These are phyloP conservation scores for Rutidosis leptorrhynchoides DNA, from an alignment of 129 eudicot species.

Conservation along the genomic window DNA sequence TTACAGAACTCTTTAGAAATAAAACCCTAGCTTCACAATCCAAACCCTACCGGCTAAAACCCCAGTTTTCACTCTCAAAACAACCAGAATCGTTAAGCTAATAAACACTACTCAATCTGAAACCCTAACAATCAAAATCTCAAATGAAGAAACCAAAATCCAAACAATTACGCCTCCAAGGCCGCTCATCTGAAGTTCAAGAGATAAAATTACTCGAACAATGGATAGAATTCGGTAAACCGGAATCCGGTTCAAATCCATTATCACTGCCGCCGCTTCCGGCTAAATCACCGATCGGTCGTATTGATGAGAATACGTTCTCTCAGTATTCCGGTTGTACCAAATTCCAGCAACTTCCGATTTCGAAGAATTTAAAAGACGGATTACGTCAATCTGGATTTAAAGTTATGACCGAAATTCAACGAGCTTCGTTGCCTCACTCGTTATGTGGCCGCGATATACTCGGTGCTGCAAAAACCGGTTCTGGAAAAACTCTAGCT, in stretches of 20 bases:
- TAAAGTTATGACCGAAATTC: slow-evolving; percentile 68
- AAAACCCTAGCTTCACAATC: slow-evolving; percentile 5
- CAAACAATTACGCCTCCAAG: slow-evolving; percentile 40
- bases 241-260: slow-evolving; percentile 80
- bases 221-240: slow-evolving; percentile 76
- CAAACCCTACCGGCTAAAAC: slow-evolving; percentile 27
- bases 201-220: slow-evolving; percentile 60
- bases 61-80: neutral
- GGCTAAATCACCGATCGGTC: slow-evolving; percentile 55
- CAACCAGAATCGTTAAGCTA: neutral
- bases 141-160: slow-evolving; percentile 62
- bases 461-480: slow-evolving; percentile 94
- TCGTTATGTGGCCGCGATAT: slow-evolving; percentile 81
- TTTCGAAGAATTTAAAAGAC: slow-evolving; percentile 76
- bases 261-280: slow-evolving; percentile 63
- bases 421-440: slow-evolving; percentile 91
- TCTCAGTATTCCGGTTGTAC: slow-evolving; percentile 65
- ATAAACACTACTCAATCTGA: neutral
- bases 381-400: slow-evolving; percentile 52
- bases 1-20: too few relatives aligned
- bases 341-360: slow-evolving; percentile 65
- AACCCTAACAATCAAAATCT: slow-evolving; percentile 9
- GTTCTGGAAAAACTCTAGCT: slow-evolving; percentile 95
- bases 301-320: slow-evolving; percentile 49
- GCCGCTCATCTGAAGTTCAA: slow-evolving; percentile 46